Evolutionary conservation across 306 rosid species (phyloP), one percentile per base, ranked within the genome.

Genomic region (Cucurbita ficifolia): DNA sequence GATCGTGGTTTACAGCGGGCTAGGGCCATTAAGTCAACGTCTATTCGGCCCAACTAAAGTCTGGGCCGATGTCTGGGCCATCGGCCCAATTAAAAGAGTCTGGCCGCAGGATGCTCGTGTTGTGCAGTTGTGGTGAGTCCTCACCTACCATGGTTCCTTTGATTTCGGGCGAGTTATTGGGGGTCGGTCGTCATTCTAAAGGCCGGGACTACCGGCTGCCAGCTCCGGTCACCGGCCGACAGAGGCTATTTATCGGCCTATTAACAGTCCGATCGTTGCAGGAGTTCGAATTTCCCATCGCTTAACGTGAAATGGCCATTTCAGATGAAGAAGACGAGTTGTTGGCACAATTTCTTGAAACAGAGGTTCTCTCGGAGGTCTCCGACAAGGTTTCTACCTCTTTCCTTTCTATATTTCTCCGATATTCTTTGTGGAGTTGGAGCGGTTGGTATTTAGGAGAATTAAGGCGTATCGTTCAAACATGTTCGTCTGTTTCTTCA

Each of bases 311-410:
- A 3, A 89, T 83, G 97, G 73, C 84, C 61, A 12, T 83, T 19
- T 87, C 87, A 8, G 97, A 94, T 29, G 97, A 94, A 24, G 97
- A 94, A 64, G 97, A 87, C 79, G 95, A 85, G 84, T 75, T 35
- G 53, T 76, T 94, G 65, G 98, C 97, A 59, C 80, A 81, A 4
- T 90, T 89, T 76, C 89, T 94, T 6, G 98, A 94, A 84, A 82
- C 90, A 11, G 97, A 90, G 86, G 84, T 94, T 22, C 95, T 94
- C 78, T 85, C 90, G 2, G 87, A 87, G 78, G 87, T 78, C 18
- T 90, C 91, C 76, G 93, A 87, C 57, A 78, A 84, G 96, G 96
- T 91, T 13, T 8, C 53, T 75, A 63, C 74, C 39, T 10, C 17
- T 1, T 16, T 11, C 60, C 6, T 14, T 18, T 40, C n/a, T 33